These are phyloP conservation scores for Neoscytalidium dimidiatum DNA, from an alignment of 2,329 filamentous ascomycete genomes.

Conservation along the genomic window DNA sequence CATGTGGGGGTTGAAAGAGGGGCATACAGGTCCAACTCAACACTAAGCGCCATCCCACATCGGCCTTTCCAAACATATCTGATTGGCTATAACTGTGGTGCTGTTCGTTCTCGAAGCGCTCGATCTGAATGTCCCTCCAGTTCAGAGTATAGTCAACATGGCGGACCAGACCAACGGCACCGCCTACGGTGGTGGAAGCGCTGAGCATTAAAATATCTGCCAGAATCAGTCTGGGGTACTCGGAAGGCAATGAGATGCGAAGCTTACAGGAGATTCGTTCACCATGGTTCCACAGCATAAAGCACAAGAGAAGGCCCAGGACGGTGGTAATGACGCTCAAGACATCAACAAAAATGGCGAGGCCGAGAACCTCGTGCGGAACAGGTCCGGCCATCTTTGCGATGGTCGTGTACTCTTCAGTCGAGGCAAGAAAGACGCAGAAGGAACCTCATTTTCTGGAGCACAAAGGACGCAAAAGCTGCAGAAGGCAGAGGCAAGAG, in stretches of 20 bases:
- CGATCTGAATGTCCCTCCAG: constrained; percentile 15
- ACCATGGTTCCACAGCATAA: constrained; percentile 18
- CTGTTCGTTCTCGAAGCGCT: constrained; percentile 1
- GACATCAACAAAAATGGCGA: constrained; percentile 16
- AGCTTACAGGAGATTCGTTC: constrained; percentile 10
- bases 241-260: no score
- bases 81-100: not conserved
- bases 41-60: constrained; percentile 14
- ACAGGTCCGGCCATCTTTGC: constrained; percentile 3
- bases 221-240: not conserved
- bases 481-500: not conserved
- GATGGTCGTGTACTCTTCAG: not conserved
- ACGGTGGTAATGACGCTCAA: constrained; percentile 4
- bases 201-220: constrained; percentile 18
- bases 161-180: not conserved
- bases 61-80: constrained; percentile 5
- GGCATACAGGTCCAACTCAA: constrained; percentile 13
- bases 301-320: constrained; percentile 6
- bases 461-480: not conserved
- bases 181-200: constrained; percentile 3
- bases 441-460: not conserved
- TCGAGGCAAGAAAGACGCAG: not conserved
- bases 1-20: not conserved
- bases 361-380: constrained; percentile 9
- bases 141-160: constrained; percentile 18